Evolutionary conservation across 352 stramenopile species (phyloP), one percentile per base, ranked within the genome.

Genomic region (Phytophthora hybrid): DNA sequence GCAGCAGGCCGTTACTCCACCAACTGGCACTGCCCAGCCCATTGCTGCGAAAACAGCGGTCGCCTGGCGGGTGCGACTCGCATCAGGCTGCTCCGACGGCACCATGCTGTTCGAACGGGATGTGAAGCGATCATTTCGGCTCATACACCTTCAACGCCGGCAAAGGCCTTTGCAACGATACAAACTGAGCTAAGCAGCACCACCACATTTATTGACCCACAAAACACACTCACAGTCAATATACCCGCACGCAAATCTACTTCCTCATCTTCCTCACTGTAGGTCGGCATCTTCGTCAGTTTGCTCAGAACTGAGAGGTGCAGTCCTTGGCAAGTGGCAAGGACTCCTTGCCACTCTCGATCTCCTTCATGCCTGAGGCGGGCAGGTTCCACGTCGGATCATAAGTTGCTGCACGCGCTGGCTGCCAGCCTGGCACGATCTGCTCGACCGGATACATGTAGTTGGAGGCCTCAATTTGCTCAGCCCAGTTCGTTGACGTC

Each of bases 141-240:
- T 76, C 63, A 69, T 73, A 44, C n/a, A 10, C 5, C n/a, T 54
- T 54, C 8, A 75, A 66, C 53, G 52, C n/a, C 32, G 18, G 37
- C 37, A 16, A 16, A 44, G 7, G 37, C 14, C 37, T 18, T n/a
- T n/a, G 44, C 39, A 34, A 66, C 26, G 44, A 34, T 49, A 32
- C 19, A 21, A 51, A 29, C 5, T 21, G 46, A 26, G 46, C 46
- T 29, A 4, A 18, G 32, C 29, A 1, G 37, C 9, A 53, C 16
- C 23, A 69, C 41, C 58, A 76, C 69, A 76, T 76, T 64, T 76
- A 73, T 76, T 76, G 64, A 73, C 69, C 63, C 64, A 73, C 63
- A 72, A 47, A 14, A 65, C 23, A 56, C 26, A 66, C 55, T 62
- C 7, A 16, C n/a, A 52, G 47, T 14, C n/a, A 8, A 21, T 44